A percentile compares a stretch with the other conserved stretches of the same genome.
These are phyloP conservation scores for Trichoderma sp. DNA, from an alignment of 2,329 filamentous ascomycete species.

Conservation along the genomic window DNA sequence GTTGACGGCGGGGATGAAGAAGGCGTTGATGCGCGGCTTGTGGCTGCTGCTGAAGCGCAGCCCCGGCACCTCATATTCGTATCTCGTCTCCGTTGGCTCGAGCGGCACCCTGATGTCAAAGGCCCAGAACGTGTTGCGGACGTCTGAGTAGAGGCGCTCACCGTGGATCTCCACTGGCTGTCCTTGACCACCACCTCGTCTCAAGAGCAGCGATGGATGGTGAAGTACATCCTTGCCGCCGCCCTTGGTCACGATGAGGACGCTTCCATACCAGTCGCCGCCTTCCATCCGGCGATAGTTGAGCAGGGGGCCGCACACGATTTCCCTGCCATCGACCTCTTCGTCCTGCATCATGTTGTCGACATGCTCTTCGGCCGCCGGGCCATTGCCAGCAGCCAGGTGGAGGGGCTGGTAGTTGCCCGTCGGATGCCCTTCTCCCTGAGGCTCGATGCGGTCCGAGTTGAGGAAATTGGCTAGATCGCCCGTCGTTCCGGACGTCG, in stretches of 20 bases:
- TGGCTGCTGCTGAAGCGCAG: conserved; percentile 62
- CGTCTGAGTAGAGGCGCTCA: conserved; percentile 65
- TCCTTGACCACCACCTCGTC: conserved; percentile 41
- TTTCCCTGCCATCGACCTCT: conserved; percentile 55
- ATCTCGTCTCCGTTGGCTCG: conserved; percentile 67
- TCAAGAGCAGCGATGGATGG: conserved; percentile 61
- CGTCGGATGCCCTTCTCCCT: conserved; percentile 37
- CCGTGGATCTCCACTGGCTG: conserved; percentile 37
- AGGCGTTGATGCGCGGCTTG: conserved; percentile 64
- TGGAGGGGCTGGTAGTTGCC: conserved; percentile 54
- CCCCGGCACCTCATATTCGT: conserved; percentile 74
- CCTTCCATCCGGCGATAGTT: conserved; percentile 79
- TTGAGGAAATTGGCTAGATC: conserved; percentile 62
- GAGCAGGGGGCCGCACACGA: conserved; percentile 72
- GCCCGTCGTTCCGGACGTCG: conserved; percentile 47
- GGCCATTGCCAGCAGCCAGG: conserved; percentile 43
- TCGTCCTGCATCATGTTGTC: conserved; percentile 28
- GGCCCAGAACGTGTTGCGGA: conserved; percentile 83
- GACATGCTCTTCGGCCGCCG: background rate
- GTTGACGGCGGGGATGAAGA: conserved; percentile 80
- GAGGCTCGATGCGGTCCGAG: conserved; percentile 52
- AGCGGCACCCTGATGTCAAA: conserved; percentile 84
- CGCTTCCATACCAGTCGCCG: conserved; percentile 78
- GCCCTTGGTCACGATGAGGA: conserved; percentile 78
- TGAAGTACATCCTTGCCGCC: conserved; percentile 61